phyloP scores from a whole-genome alignment of 192 early-diverging fungal species.

The Podila epigama region DNA sequence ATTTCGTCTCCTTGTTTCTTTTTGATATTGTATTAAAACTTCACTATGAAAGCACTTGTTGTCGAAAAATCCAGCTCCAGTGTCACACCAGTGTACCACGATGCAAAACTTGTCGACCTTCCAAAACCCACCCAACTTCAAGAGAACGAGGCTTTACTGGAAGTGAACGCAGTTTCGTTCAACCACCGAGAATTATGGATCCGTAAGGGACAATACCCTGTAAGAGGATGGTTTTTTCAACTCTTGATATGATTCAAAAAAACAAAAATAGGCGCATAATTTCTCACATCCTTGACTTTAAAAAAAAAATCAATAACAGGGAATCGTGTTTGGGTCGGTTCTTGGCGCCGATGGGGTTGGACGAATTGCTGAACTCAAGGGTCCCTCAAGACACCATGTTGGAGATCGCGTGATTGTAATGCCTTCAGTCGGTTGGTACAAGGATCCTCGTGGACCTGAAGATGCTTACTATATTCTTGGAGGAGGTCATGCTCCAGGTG shows the following conservation, averaged over 20 bases:
- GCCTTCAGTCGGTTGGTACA: slow-evolving; percentile 62
- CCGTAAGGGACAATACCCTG: slow-evolving; percentile 62
- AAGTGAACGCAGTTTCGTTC: slow-evolving; percentile 33
- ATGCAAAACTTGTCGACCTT: slow-evolving; percentile 16
- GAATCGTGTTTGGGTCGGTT: slow-evolving; percentile 57
- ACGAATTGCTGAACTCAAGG: slow-evolving; percentile 46
- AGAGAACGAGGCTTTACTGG: slow-evolving; percentile 17
- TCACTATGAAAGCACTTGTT: slow-evolving; percentile 29
- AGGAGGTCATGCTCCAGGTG: slow-evolving; percentile 24
- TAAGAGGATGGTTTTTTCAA: background rate
- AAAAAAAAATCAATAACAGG: slow-evolving; percentile 3
- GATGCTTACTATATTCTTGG: slow-evolving; percentile 52
- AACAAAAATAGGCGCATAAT: background rate
- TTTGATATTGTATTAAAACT: no score
- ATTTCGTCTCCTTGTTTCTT: no score
- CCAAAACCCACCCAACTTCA: slow-evolving; percentile 13
- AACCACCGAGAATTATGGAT: slow-evolving; percentile 51
- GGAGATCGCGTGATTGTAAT: slow-evolving; percentile 60
- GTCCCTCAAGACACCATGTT: slow-evolving; percentile 12
- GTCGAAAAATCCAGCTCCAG: slow-evolving; percentile 16
- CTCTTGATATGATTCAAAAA: no score
- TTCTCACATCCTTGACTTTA: background rate
- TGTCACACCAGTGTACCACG: slow-evolving; percentile 23
- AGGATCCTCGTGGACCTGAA: slow-evolving; percentile 63
- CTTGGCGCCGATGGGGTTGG: slow-evolving; percentile 67